These are phyloP conservation scores for Pezicula radicicola DNA, from an alignment of 2,329 filamentous ascomycete genomes.

Conservation along the genomic window DNA sequence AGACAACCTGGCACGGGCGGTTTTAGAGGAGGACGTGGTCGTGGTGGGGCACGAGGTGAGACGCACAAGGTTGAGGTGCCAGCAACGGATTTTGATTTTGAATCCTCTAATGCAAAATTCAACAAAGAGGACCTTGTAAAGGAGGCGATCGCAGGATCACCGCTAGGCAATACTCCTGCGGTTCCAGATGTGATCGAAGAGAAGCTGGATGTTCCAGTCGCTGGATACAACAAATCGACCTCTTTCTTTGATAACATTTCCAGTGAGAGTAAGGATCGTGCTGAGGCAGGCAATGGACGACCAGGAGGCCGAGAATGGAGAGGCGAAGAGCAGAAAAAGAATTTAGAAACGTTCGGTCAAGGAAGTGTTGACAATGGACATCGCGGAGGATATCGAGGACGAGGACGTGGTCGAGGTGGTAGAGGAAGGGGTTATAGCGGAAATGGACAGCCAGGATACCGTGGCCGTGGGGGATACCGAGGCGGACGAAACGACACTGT, in stretches of 20 bases:
- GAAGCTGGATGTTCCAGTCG: conserved; percentile 43
- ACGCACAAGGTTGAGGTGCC: conserved; percentile 81
- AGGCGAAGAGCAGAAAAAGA: conserved; percentile 88
- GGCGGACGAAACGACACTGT: conserved; percentile 22
- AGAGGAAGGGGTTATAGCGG: conserved; percentile 28
- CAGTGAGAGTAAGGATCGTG: conserved; percentile 85
- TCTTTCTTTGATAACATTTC: conserved; percentile 99
- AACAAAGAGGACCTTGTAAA: conserved; percentile 83
- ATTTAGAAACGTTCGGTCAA: conserved; percentile 97
- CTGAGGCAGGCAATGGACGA: conserved; percentile 65
- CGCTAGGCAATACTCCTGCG: conserved; percentile 49
- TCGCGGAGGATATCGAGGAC: conserved; percentile 73
- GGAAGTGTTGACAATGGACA: conserved; percentile 85
- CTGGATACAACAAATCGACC: conserved; percentile 78
- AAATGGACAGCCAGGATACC: conserved; percentile 15
- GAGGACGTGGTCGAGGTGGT: conserved; percentile 66
- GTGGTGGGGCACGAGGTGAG: conserved; percentile 31
- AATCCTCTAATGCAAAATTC: conserved; percentile 81
- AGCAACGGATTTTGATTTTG: conserved; percentile 89
- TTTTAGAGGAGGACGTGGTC: conserved; percentile 38
- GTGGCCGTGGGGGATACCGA: conserved; percentile 25
- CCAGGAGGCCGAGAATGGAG: conserved; percentile 85
- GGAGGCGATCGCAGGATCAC: conserved; percentile 81
- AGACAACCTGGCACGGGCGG: conserved; percentile 42
- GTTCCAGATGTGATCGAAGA: conserved; percentile 36